Conservation (phyloP, 2,329 filamentous ascomycete species). For the Xylariaceae sp. region DNA sequence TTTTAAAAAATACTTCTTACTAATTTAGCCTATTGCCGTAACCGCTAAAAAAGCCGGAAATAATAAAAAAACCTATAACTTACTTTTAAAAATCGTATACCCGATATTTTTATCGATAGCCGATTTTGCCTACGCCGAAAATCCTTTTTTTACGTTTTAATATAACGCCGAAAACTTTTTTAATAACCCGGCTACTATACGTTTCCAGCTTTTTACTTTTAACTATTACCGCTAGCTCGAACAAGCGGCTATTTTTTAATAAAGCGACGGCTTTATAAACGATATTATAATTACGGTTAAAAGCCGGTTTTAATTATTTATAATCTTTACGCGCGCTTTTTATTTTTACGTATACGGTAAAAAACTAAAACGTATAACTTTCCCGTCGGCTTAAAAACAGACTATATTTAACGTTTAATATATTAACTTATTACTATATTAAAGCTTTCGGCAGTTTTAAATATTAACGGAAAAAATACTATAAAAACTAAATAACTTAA, state of each 20-base stretch:
- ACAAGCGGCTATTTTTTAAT: background rate
- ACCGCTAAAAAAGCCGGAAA: background rate
- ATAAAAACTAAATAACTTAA: background rate
- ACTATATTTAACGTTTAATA: background rate
- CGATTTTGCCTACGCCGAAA: too few relatives aligned
- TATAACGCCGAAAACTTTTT: too few relatives aligned
- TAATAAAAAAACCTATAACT: background rate
- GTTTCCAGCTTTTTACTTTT: background rate
- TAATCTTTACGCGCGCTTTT: background rate
- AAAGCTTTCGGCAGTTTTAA: too few relatives aligned
- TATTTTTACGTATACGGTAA: background rate
- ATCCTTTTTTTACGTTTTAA: background rate
- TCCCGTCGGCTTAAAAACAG: background rate
- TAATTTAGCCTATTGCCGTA: background rate
- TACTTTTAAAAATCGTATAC: background rate
- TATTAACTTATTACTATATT: background rate
- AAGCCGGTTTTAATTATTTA: background rate
- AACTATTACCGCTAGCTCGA: background rate
- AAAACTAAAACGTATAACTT: background rate
- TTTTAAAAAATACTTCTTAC: background rate
- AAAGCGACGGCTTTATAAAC: background rate
- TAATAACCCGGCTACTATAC: too few relatives aligned
- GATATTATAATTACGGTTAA: background rate
- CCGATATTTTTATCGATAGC: background rate
- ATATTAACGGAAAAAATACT: background rate